Evolutionary conservation across 179 eudicot genomes (phyloP), one percentile per base, ranked within the genome.

Genomic region (Amaranthus tricolor): DNA sequence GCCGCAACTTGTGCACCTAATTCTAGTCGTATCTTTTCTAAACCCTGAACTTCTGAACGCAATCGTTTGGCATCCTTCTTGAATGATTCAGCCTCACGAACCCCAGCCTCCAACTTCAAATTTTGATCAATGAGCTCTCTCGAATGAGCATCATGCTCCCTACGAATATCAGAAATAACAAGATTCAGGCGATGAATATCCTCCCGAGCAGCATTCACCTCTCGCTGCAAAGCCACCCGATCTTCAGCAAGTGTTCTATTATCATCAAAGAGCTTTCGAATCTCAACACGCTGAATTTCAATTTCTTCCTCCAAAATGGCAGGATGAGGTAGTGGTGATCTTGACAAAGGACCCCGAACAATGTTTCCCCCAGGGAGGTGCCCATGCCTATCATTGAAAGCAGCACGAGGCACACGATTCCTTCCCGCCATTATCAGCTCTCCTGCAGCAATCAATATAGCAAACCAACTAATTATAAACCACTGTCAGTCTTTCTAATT

Each of bases 261-360:
- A 71, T 95, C 99, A 61, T 78, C 92, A 74, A 95, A 76, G 21
- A 95, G 89, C 81, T 91, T 89, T 53, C 89, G 91, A 73, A 95
- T 87, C 79, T 93, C 99, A 65, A 58, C 82, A 77, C 88, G 93
- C 64, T 85, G 95, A 56, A 89, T 85, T 82, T 93, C 97, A 71
- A 95, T 90, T 83, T 95, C 99, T 84, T 95, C 99, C 85, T 91
- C 98, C 81, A 95, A 80, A 68, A 95, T 14, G 51, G 92, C 97
- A 78, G 97, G 99, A 77, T 93, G 97, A 78, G 91, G 94, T 68
- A 87, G 97, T 73, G 84, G 48, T 5, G 85, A 87, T 53, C 91
- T 83, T 45, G 86, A 82, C 78, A 89, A 68, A 57, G 86, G 92
- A 57, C 86, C 98, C 43, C 90, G 84, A 56, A 82, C 70, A 70